Evolutionary conservation across 768 basidiomycete genomes (phyloP).

Genomic region (Candolleomyces eurysporus): DNA sequence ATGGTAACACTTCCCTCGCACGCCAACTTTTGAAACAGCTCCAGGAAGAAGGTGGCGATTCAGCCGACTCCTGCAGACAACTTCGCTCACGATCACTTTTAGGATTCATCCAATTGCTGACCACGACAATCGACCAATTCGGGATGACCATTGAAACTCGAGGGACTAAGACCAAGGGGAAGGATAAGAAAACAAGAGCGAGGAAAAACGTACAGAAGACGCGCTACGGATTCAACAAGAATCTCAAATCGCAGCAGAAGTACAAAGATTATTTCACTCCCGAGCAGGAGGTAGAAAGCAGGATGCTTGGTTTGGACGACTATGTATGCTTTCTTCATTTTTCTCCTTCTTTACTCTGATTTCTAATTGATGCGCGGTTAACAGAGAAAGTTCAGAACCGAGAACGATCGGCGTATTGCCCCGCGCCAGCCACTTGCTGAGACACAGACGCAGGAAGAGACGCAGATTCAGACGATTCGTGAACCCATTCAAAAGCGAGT

Average conservation of each 20-base stretch:
- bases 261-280: constrained; percentile 74
- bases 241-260: constrained; percentile 38
- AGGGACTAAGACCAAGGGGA: constrained; percentile 34
- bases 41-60: constrained; percentile 60
- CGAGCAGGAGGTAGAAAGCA: constrained; percentile 54
- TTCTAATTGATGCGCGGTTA: background rate
- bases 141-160: constrained; percentile 40
- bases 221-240: constrained; percentile 55
- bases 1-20: constrained; percentile 49
- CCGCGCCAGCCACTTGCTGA: constrained; percentile 9
- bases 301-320: constrained; percentile 58
- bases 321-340: constrained; percentile 35
- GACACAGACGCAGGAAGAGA: constrained; percentile 38
- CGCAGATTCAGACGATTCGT: constrained; percentile 9
- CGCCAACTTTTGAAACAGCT: constrained; percentile 66
- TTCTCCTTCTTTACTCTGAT: constrained; percentile 3
- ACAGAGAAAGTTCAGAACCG: constrained; percentile 16
- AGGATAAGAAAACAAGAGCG: constrained; percentile 39
- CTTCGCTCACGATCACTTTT: background rate
- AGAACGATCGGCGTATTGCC: background rate
- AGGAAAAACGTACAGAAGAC: constrained; percentile 51
- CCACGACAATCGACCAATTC: constrained; percentile 46
- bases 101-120: constrained; percentile 64
- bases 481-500: constrained; percentile 27
- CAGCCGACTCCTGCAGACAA: background rate